phyloP scores from a whole-genome alignment of 2,329 filamentous ascomycete species.

The Nemania bipapillata region DNA sequence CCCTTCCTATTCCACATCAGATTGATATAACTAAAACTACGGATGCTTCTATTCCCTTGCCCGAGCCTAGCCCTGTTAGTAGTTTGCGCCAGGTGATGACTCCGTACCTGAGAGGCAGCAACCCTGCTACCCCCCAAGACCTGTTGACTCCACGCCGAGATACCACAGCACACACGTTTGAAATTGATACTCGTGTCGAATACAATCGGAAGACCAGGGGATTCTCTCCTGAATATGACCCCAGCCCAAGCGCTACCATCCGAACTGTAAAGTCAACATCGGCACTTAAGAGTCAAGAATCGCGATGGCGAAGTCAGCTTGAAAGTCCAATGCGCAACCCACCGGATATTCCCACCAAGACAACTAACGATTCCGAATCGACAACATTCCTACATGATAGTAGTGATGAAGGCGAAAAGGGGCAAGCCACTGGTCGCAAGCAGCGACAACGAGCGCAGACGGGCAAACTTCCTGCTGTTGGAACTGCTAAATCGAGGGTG shows the following conservation, averaged over 20 bases:
- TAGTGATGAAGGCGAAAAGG: conserved; percentile 59
- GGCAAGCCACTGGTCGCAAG: conserved; percentile 4
- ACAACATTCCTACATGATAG: conserved; percentile 63
- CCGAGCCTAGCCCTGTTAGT: conserved; percentile 73
- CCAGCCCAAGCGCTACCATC: conserved; percentile 76
- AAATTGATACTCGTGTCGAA: conserved; percentile 45
- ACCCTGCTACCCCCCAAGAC: conserved; percentile 35
- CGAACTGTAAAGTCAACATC: conserved; percentile 67
- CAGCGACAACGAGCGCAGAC: conserved; percentile 34
- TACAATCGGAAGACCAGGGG: conserved; percentile 61
- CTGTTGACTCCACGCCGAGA: conserved; percentile 43
- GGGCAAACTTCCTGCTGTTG: conserved; percentile 35
- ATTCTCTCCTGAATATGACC: conserved; percentile 81
- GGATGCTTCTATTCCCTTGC: conserved; percentile 49
- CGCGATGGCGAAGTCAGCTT: conserved; percentile 42
- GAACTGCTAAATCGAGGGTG: background rate
- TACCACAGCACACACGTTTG: conserved; percentile 40
- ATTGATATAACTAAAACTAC: conserved; percentile 42
- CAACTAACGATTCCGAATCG: conserved; percentile 51
- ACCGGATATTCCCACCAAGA: conserved; percentile 44
- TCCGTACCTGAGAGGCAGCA: conserved; percentile 70
- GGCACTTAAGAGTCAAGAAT: conserved; percentile 48
- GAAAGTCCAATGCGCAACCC: conserved; percentile 45
- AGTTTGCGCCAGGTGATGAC: conserved; percentile 89
- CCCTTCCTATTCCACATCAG: conserved; percentile 52